Conservation (phyloP, 2,329 filamentous ascomycete species). For the Alternaria arbusti region DNA sequence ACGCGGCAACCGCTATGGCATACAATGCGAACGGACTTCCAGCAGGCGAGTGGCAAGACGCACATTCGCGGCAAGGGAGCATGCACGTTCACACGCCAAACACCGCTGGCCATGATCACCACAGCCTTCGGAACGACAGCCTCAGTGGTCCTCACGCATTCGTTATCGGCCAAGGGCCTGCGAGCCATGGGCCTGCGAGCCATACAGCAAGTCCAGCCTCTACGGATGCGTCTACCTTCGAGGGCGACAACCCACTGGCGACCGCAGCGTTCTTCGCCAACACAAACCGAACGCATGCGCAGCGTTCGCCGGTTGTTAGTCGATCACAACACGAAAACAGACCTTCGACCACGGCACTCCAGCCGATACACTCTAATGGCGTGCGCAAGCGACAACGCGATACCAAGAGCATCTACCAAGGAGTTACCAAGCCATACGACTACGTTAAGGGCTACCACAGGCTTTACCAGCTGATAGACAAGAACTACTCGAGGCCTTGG, state of each 20-base stretch:
- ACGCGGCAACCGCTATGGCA: conserved; percentile 38
- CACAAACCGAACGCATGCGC: conserved; percentile 36
- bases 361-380: conserved; percentile 41
- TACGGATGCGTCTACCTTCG: conserved; percentile 51
- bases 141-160: conserved; percentile 61
- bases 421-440: conserved; percentile 87
- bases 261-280: conserved; percentile 45
- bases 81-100: conserved; percentile 53
- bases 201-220: conserved; percentile 65
- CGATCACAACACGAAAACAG: conserved; percentile 36
- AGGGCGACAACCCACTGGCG: conserved; percentile 50
- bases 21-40: conserved; percentile 36
- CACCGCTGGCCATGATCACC: conserved; percentile 46
- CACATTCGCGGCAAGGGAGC: conserved; percentile 52
- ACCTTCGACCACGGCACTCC: conserved; percentile 37
- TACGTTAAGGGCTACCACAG: conserved; percentile 92
- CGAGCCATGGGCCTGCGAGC: conserved; percentile 60
- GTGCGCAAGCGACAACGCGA: conserved; percentile 66
- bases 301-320: conserved; percentile 36
- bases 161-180: conserved; percentile 65
- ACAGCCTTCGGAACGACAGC: conserved; percentile 40
- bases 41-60: conserved; percentile 46
- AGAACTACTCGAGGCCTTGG: conserved; percentile 78
- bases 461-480: conserved; percentile 79
- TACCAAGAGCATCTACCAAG: conserved; percentile 85